Percentiles rank a stretch among this genome's conserved stretches.
Conservation (phyloP, 1,284 basidiomycete genomes). For the Austroboletus olivaceoglutinosus region DNA sequence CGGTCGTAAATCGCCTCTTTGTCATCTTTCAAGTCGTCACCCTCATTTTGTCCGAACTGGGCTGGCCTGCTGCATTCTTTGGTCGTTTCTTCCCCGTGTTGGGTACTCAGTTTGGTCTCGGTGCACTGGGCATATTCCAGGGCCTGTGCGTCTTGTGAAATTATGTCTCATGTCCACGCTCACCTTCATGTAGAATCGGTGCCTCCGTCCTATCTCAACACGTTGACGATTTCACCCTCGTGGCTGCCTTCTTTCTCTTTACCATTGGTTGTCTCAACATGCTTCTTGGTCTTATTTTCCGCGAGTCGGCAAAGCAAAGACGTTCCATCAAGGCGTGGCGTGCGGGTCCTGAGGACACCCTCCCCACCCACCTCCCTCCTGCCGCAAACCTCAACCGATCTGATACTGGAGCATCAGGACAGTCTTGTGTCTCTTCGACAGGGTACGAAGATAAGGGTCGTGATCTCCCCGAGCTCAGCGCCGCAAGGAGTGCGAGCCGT, state of each 20-base stretch:
- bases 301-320: slow-evolving; percentile 56
- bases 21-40: slow-evolving; percentile 80
- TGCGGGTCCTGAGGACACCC: slow-evolving; percentile 49
- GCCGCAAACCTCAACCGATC: slow-evolving; percentile 30
- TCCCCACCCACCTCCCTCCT: slow-evolving; percentile 46
- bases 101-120: slow-evolving; percentile 78
- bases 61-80: slow-evolving; percentile 76
- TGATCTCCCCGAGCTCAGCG: slow-evolving; percentile 31
- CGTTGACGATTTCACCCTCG: slow-evolving; percentile 82
- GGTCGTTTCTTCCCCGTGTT: slow-evolving; percentile 81
- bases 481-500: slow-evolving; percentile 32
- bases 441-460: slow-evolving; percentile 36
- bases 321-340: slow-evolving; percentile 65
- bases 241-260: slow-evolving; percentile 86
- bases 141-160: slow-evolving; percentile 53
- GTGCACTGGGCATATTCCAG: slow-evolving; percentile 82
- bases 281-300: slow-evolving; percentile 71
- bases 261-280: slow-evolving; percentile 82
- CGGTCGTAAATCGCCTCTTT: slow-evolving; percentile 78
- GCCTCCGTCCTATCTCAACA: slow-evolving; percentile 82
- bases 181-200: slow-evolving; percentile 52
- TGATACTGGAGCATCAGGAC: slow-evolving; percentile 28
- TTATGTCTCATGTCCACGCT: slow-evolving; percentile 5
- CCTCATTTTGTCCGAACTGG: slow-evolving; percentile 77
- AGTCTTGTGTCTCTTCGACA: slow-evolving; percentile 39